Evolutionary conservation across 768 basidiomycete species (phyloP).

Genomic region (Gautieria morchelliformis): DNA sequence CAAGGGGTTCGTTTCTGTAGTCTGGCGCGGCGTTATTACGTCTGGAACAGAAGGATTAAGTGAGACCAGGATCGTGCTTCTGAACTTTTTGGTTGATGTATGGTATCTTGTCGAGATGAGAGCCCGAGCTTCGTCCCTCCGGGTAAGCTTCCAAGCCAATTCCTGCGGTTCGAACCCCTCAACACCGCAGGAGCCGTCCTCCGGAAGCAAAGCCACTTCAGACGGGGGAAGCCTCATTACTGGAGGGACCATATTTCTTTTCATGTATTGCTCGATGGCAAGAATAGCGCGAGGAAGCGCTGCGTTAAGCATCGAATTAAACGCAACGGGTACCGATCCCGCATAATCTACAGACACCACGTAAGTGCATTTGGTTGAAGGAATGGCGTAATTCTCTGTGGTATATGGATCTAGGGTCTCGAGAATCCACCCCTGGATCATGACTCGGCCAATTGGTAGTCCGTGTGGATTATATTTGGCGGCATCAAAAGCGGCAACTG

Average conservation of each 20-base stretch:
- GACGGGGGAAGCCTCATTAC: constrained; percentile 59
- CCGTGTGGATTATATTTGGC: constrained; percentile 67
- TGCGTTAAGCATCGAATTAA: constrained; percentile 80
- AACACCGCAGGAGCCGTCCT: constrained; percentile 4
- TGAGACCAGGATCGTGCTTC: constrained; percentile 18
- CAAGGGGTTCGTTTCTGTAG: neutral
- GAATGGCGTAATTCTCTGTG: constrained; percentile 88
- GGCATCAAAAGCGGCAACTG: constrained; percentile 41
- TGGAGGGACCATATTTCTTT: constrained; percentile 54
- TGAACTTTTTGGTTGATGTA: constrained; percentile 4
- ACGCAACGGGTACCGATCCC: constrained; percentile 73
- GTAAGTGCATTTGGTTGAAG: constrained; percentile 81
- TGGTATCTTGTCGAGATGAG: constrained; percentile 9
- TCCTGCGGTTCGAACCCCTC: neutral
- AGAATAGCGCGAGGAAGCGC: constrained; percentile 64
- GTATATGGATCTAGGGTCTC: constrained; percentile 96
- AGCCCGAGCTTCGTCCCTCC: constrained; percentile 5
- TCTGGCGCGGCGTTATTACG: neutral
- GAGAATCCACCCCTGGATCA: constrained; percentile 90
- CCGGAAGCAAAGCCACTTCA: constrained; percentile 28
- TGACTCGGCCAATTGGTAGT: constrained; percentile 71
- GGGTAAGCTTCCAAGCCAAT: constrained; percentile 10
- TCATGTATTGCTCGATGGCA: constrained; percentile 65
- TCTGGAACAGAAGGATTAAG: neutral
- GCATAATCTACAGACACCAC: constrained; percentile 80